Conservation (phyloP, 805 yeast genomes). For the Metschnikowia santaceciliae region DNA sequence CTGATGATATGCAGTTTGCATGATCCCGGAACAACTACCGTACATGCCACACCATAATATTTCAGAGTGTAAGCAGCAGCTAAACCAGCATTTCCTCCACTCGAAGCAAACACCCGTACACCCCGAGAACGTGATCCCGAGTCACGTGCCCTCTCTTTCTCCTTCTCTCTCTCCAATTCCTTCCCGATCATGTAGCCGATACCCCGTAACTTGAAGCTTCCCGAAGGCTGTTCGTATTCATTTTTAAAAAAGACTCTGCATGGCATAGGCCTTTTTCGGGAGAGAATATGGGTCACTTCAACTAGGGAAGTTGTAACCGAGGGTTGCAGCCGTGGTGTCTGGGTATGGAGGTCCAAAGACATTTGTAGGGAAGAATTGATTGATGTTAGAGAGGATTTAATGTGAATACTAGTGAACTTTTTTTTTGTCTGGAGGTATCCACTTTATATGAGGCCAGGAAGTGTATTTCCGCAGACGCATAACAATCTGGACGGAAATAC, state of each 20-base stretch:
- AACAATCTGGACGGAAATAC: background rate
- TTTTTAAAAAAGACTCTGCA: constrained; percentile 45
- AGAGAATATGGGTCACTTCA: constrained; percentile 28
- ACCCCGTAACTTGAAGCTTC: constrained; percentile 56
- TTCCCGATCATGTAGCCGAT: constrained; percentile 44
- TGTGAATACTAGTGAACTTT: no score
- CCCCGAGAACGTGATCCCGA: constrained; percentile 7
- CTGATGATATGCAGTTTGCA: constrained; percentile 45
- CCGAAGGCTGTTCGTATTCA: constrained; percentile 54
- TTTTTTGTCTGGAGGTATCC: background rate
- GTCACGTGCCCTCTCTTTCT: background rate
- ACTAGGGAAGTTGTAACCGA: constrained; percentile 35
- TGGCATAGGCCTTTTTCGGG: constrained; percentile 16
- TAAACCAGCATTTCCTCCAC: constrained; percentile 55
- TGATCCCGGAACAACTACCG: constrained; percentile 57
- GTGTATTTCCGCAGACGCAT: background rate
- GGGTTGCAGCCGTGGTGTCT: constrained; percentile 15
- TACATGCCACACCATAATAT: constrained; percentile 40
- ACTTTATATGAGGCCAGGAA: background rate
- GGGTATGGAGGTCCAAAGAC: background rate
- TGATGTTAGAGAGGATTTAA: background rate
- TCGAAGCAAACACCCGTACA: constrained; percentile 46
- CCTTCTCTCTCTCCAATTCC: background rate
- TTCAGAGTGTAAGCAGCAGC: constrained; percentile 50
- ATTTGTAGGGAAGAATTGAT: background rate